Base-by-base conservation (phyloP, 2,329 filamentous ascomycete species). In the Aspergillus cejpii region DNA sequence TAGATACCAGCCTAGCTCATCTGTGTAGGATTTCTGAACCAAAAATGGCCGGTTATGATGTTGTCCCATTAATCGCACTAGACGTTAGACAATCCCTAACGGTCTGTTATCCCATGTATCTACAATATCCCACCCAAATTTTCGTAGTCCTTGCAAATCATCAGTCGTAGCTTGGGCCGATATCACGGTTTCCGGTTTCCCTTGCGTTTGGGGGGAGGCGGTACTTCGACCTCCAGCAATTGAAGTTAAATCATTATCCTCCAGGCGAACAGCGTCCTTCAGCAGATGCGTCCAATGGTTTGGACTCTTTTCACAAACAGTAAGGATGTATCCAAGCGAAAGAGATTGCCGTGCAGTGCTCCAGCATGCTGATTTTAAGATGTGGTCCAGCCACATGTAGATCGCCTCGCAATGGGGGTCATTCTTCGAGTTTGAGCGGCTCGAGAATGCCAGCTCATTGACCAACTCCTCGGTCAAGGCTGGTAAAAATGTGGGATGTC, bases 351-450 rank as follows among this genome's bases (percentile, higher is more conserved):
- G 55, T 26, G 59, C 49, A 23, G 51, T 51, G 8, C 54, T 53
- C 71, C 70, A 75, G 1, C 58, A 54, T 3, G 59, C 40, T 8
- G 66, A 66, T 4, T 59, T 59, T 20, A 76, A 52, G 7, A 79
- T 62, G 53, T 77, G 73, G 6, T 68, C 52, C 20, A 76, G 52
- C 77, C 77, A 80, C 26, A 68, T 58, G 48, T 66, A 73, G 24
- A 73, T 42, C 1, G 66, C 72, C 58, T 78, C 72, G 27, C 58
- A 58, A 5, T 57, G 51, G 0, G 65, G 56, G 48, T 69, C 58
- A 20, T 50, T 37, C 21, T 61, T 54, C 24, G 48, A 20, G 45
- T 57, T 43, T 33, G 50, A 29, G 26, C 44, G 27, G 3, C 40
- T 43, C 23, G 53, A 43, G 37, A 59, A 57, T 1, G 62, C 62